Conservation (phyloP, 2,329 filamentous ascomycete species). For the Neophaeococcomyces aloes region DNA sequence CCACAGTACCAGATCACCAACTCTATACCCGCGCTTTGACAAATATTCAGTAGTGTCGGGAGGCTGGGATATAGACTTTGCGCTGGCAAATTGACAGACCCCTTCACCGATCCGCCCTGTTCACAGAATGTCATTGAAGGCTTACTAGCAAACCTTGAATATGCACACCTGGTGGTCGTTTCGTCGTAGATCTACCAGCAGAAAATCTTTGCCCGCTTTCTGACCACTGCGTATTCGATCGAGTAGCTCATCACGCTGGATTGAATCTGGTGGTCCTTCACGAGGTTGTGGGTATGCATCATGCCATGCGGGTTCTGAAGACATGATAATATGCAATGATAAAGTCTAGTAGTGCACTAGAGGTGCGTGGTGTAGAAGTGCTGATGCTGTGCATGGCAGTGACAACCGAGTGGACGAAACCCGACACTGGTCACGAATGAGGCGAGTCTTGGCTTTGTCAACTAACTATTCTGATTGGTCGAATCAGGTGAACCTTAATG, state of each 20-base stretch:
- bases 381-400: no score
- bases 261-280: slow-evolving; percentile 14
- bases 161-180: slow-evolving; percentile 25
- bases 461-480: neutral
- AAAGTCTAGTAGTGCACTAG: no score
- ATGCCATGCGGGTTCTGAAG: slow-evolving; percentile 17
- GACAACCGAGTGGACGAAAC: no score
- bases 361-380: no score
- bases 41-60: slow-evolving; percentile 27
- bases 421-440: slow-evolving; percentile 5
- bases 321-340: slow-evolving; percentile 26
- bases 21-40: slow-evolving; percentile 24
- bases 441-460: slow-evolving; percentile 6
- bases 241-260: slow-evolving; percentile 30
- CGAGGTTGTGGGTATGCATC: slow-evolving; percentile 13
- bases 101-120: slow-evolving; percentile 50
- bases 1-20: slow-evolving; percentile 32
- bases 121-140: slow-evolving; percentile 32
- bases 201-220: slow-evolving; percentile 26
- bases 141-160: slow-evolving; percentile 22
- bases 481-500: no score
- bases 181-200: slow-evolving; percentile 39
- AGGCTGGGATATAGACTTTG: slow-evolving; percentile 31
- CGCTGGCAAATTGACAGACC: slow-evolving; percentile 41
- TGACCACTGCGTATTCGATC: slow-evolving; percentile 27